Percentiles rank a stretch among this genome's conserved stretches.
Evolutionary conservation across 129 eudicot species (phyloP).

Genomic region (Ambrosia artemisiifolia): DNA sequence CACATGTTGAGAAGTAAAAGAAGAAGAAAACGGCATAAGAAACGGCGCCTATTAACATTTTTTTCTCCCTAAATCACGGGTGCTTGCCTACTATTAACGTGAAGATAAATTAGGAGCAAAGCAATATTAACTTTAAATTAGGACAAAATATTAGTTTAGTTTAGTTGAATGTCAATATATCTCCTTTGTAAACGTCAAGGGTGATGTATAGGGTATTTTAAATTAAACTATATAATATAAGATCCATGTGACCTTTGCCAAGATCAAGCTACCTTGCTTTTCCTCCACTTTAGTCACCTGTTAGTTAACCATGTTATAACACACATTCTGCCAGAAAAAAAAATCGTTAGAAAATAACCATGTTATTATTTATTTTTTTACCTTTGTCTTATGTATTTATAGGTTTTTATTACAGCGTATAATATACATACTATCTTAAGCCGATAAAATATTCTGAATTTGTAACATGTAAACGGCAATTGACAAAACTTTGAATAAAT

Average conservation of each 20-base stretch:
- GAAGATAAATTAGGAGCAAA: constrained; percentile 16
- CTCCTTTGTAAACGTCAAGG: constrained; percentile 3
- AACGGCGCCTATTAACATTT: background rate
- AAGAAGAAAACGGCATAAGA: background rate
- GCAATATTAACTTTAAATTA: constrained; percentile 27
- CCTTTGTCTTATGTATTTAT: background rate
- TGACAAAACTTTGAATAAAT: background rate
- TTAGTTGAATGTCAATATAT: constrained; percentile 12
- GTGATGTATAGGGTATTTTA: background rate
- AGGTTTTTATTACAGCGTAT: background rate
- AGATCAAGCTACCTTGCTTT: constrained; percentile 18
- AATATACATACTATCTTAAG: background rate
- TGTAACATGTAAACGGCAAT: background rate
- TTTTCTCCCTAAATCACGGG: constrained; percentile 9
- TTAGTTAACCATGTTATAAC: constrained; percentile 20
- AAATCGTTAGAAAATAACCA: background rate
- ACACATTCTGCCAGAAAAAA: constrained; percentile 14
- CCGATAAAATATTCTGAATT: background rate
- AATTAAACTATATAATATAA: background rate
- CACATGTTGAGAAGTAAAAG: background rate
- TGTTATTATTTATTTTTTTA: background rate
- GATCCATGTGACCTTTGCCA: constrained; percentile 22
- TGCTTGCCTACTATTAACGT: background rate
- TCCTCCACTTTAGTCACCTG: constrained; percentile 18
- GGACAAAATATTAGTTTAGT: constrained; percentile 11